A percentile compares a stretch with the other conserved stretches of the same genome.
Conservation (phyloP, 306 rosid genomes). For the Quercus suber region DNA sequence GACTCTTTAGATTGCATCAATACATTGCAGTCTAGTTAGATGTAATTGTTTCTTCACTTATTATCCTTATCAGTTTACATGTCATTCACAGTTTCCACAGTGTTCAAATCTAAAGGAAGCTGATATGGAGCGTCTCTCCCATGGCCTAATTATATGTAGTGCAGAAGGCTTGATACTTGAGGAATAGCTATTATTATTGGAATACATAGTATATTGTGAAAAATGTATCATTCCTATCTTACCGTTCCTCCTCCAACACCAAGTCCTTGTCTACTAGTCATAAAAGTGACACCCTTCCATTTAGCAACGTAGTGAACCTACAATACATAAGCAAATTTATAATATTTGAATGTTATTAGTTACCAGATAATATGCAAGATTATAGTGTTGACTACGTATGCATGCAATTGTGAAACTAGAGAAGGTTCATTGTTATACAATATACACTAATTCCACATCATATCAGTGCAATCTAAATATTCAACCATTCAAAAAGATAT, state of each 20-base stretch:
- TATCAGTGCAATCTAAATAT: too few relatives aligned
- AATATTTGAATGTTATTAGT: conserved; percentile 15
- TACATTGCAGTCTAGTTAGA: too few relatives aligned
- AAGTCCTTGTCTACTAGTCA: conserved; percentile 98
- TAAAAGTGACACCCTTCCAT: conserved; percentile 88
- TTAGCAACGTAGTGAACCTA: conserved; percentile 97
- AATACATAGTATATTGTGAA: neutral
- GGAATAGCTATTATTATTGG: neutral
- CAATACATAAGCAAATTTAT: conserved; percentile 20
- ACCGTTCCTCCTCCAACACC: conserved; percentile 99
- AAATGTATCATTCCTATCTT: conserved; percentile 23
- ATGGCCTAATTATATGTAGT: neutral
- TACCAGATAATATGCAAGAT: neutral
- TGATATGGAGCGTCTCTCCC: neutral
- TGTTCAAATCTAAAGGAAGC: neutral
- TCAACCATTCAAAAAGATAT: too few relatives aligned
- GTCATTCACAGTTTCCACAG: neutral
- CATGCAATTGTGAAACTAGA: neutral
- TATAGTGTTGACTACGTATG: neutral
- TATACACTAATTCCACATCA: too few relatives aligned
- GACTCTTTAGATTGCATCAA: neutral
- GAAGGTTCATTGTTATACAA: neutral
- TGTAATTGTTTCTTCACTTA: too few relatives aligned
- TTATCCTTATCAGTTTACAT: neutral
- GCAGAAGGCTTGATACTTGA: neutral